phyloP scores from a whole-genome alignment of 2,329 filamentous ascomycete genomes.

The Cryphonectria nitschkei region DNA sequence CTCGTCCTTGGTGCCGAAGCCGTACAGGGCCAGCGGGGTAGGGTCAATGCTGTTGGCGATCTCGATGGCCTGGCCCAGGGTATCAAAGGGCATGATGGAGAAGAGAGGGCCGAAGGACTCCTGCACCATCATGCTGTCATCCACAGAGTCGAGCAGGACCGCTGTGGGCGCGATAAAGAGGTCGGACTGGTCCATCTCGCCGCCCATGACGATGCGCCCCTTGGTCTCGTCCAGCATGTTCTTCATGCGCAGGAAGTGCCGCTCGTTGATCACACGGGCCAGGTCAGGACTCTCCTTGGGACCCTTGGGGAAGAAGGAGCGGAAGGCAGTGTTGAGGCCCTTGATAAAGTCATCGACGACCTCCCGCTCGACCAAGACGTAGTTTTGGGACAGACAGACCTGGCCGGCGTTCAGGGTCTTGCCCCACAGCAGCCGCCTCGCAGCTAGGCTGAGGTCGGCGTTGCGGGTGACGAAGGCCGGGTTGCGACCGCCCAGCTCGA shows the following conservation, averaged over 20 bases:
- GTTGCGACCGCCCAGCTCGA: slow-evolving; percentile 91
- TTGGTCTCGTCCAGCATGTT: slow-evolving; percentile 83
- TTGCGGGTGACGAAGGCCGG: slow-evolving; percentile 89
- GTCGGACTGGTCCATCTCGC: slow-evolving; percentile 76
- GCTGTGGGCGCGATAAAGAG: slow-evolving; percentile 91
- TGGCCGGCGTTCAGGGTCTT: slow-evolving; percentile 89
- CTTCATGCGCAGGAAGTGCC: slow-evolving; percentile 82
- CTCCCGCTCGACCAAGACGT: slow-evolving; percentile 79
- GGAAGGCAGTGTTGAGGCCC: slow-evolving; percentile 71
- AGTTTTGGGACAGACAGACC: slow-evolving; percentile 92
- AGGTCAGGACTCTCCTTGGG: slow-evolving; percentile 78
- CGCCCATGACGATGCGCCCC: slow-evolving; percentile 87
- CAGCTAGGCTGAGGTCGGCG: slow-evolving; percentile 78
- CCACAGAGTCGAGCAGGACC: slow-evolving; percentile 75
- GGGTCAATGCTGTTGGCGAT: slow-evolving; percentile 80
- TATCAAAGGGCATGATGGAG: slow-evolving; percentile 75
- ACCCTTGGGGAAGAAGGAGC: slow-evolving; percentile 83
- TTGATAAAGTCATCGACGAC: slow-evolving; percentile 73
- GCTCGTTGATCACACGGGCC: slow-evolving; percentile 77
- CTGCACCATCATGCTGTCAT: slow-evolving; percentile 78
- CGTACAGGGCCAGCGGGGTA: slow-evolving; percentile 82
- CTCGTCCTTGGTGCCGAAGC: slow-evolving; percentile 82
- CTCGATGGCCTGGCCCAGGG: slow-evolving; percentile 82
- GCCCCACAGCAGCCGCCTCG: slow-evolving; percentile 83
- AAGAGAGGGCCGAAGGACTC: slow-evolving; percentile 96